Percentiles rank a stretch among this genome's conserved stretches.
Evolutionary conservation across 148 eudicot species (phyloP).

Genomic region (Suaeda aralocaspica): DNA sequence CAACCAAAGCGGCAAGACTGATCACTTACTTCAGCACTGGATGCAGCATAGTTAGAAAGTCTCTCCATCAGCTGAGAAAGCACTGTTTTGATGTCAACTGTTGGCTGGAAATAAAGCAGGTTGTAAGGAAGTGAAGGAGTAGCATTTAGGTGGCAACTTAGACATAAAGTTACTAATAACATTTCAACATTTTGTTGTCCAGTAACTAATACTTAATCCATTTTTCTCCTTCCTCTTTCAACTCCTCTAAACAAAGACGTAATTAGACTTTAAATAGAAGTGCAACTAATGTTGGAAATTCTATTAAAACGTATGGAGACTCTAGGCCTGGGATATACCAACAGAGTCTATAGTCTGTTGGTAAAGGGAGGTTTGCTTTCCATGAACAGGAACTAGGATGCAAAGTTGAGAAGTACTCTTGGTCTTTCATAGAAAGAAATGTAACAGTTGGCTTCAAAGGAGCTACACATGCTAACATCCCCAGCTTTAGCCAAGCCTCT

Average conservation of each 20-base stretch:
- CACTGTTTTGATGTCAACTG: conserved; percentile 86
- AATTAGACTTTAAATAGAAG: no score
- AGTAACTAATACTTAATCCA: neutral
- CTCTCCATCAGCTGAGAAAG: conserved; percentile 93
- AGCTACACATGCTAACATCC: neutral
- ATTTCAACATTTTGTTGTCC: neutral
- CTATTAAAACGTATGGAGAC: no score
- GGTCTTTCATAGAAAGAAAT: neutral
- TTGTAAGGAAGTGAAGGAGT: conserved; percentile 7
- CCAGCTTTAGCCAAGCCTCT: no score
- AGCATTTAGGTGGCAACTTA: neutral
- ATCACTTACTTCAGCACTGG: conserved; percentile 83
- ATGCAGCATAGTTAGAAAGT: conserved; percentile 88
- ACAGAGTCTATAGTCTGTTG: neutral
- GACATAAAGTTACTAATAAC: neutral
- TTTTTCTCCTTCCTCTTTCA: no score
- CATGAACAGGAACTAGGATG: neutral
- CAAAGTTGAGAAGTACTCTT: neutral
- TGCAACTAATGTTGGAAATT: no score
- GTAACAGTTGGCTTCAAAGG: neutral
- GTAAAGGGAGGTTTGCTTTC: neutral
- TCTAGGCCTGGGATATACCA: no score
- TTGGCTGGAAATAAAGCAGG: conserved; percentile 53
- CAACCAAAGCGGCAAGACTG: conserved; percentile 10
- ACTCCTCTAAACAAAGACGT: no score